These are phyloP conservation scores for Chamaenerion angustifolium DNA, from an alignment of 345 rosid genomes.

Conservation along the genomic window DNA sequence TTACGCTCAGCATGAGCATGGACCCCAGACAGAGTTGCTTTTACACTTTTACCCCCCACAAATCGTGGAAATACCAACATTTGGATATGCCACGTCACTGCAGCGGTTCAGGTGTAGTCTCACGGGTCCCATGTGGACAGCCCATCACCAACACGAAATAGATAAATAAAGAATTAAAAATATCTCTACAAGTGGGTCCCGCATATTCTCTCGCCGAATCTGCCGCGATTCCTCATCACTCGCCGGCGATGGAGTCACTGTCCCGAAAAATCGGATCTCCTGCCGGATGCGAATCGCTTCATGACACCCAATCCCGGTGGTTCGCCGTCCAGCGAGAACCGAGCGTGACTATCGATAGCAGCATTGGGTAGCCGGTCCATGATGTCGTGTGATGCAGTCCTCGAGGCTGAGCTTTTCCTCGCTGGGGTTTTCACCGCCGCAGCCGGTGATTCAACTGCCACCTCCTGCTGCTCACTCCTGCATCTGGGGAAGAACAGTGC, in stretches of 20 bases:
- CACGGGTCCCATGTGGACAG: slow-evolving; percentile 5
- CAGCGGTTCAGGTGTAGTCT: neutral
- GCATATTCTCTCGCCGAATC: neutral
- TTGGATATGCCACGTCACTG: neutral
- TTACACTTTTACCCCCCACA: no score
- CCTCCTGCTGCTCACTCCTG: slow-evolving; percentile 14
- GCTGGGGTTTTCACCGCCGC: slow-evolving; percentile 12
- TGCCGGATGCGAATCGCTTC: slow-evolving; percentile 51
- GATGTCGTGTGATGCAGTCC: slow-evolving; percentile 22
- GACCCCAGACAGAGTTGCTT: no score
- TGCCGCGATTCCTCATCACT: no score
- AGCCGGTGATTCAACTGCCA: slow-evolving; percentile 4
- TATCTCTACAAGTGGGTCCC: neutral
- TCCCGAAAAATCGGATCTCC: slow-evolving; percentile 35
- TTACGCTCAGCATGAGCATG: neutral
- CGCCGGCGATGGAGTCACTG: slow-evolving; percentile 14
- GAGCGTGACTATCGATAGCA: no score
- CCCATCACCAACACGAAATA: neutral
- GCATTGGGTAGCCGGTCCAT: slow-evolving; percentile 33
- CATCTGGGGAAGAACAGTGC: slow-evolving; percentile 27
- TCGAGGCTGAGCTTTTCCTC: slow-evolving; percentile 20
- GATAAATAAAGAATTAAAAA: neutral
- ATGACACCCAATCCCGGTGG: slow-evolving; percentile 38
- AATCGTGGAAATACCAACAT: neutral
- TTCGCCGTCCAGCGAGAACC: slow-evolving; percentile 14